A percentile compares a stretch with the other conserved stretches of the same genome.
Evolutionary conservation across 208 protist species (phyloP).

Genomic region (Trypanosoma scelopori): DNA sequence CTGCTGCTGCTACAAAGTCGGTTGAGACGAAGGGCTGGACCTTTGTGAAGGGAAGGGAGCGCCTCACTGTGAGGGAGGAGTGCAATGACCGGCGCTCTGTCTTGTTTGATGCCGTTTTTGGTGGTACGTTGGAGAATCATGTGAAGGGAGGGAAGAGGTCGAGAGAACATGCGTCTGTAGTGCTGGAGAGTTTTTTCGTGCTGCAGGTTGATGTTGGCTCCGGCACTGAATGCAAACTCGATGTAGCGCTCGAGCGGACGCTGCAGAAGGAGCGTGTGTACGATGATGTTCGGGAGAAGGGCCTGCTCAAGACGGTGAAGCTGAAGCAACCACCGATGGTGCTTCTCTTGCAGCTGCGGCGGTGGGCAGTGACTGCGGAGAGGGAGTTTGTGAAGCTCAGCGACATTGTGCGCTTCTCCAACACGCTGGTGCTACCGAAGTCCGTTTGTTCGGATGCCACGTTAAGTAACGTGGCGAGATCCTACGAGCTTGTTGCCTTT

Average conservation of each 20-base stretch:
- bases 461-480: conserved; percentile 36
- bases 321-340: conserved; percentile 54
- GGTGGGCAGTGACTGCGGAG: conserved; percentile 84
- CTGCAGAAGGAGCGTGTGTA: conserved; percentile 61
- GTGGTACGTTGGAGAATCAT: conserved; percentile 69
- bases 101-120: conserved; percentile 57
- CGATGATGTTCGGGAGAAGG: conserved; percentile 48
- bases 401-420: conserved; percentile 61
- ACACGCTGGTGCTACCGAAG: conserved; percentile 55
- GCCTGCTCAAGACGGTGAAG: conserved; percentile 64
- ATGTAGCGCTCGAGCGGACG: conserved; percentile 64
- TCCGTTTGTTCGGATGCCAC: conserved; percentile 48
- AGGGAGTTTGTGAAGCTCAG: conserved; percentile 84
- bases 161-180: conserved; percentile 53
- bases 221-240: conserved; percentile 57
- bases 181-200: conserved; percentile 66
- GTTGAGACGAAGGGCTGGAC: conserved; percentile 58
- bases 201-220: conserved; percentile 69
- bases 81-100: conserved; percentile 40
- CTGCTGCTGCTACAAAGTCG: neutral
- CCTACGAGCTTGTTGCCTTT: conserved; percentile 66
- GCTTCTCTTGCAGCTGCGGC: conserved; percentile 72
- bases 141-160: conserved; percentile 59
- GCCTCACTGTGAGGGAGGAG: conserved; percentile 54
- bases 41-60: conserved; percentile 58